These are phyloP conservation scores for Pichia inconspicua DNA, from an alignment of 1,139 yeast species.

Conservation along the genomic window DNA sequence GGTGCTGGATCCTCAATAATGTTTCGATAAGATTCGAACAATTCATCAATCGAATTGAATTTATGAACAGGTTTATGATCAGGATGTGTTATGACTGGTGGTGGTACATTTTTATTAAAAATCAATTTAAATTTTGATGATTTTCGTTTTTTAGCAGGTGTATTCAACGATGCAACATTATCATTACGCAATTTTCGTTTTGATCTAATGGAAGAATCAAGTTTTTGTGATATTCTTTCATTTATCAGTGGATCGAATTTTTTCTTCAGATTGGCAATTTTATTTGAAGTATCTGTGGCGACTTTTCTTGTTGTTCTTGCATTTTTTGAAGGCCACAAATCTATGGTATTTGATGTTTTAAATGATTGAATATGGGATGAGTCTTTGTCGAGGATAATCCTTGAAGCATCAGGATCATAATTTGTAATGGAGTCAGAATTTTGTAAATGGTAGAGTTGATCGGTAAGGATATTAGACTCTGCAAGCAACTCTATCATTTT, in stretches of 20 bases:
- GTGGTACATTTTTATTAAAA: slow-evolving; percentile 45
- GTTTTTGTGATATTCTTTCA: slow-evolving; percentile 3
- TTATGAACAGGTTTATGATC: slow-evolving; percentile 47
- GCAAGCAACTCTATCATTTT: slow-evolving; percentile 8
- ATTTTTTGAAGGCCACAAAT: slow-evolving; percentile 24
- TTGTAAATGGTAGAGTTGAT: slow-evolving; percentile 38
- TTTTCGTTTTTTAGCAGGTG: not conserved
- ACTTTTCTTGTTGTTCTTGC: slow-evolving; percentile 16
- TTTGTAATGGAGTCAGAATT: slow-evolving; percentile 45
- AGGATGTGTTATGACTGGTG: slow-evolving; percentile 69
- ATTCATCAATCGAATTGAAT: slow-evolving; percentile 34
- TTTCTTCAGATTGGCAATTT: slow-evolving; percentile 1
- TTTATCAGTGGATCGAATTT: slow-evolving; percentile 2
- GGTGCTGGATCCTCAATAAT: slow-evolving; percentile 46
- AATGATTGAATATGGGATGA: slow-evolving; percentile 30
- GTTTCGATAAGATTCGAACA: slow-evolving; percentile 41
- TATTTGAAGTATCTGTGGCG: not conserved
- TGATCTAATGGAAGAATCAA: not conserved
- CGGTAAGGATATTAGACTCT: slow-evolving; percentile 26
- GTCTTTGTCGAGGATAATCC: slow-evolving; percentile 15
- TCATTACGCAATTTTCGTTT: not conserved
- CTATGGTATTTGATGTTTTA: slow-evolving; percentile 30
- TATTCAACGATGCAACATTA: slow-evolving; percentile 2
- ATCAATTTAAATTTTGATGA: slow-evolving; percentile 29
- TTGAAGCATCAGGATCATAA: slow-evolving; percentile 43